Conservation (phyloP, 1,139 yeast genomes). For the Suhomyces maxii region DNA sequence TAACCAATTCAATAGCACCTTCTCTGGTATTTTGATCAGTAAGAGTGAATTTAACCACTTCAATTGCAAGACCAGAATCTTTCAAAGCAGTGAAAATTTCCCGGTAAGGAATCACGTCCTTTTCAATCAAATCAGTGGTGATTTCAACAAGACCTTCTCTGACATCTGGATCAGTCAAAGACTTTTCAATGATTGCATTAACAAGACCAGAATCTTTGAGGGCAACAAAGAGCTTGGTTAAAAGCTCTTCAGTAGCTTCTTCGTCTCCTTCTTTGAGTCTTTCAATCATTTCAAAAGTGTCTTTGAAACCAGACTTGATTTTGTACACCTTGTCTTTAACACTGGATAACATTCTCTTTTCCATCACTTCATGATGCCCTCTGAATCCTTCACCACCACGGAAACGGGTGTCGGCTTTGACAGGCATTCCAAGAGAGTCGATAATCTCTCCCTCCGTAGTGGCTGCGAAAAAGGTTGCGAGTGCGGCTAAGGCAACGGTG, state of each 20-base stretch:
- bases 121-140: conserved; percentile 27
- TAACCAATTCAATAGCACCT: conserved; percentile 29
- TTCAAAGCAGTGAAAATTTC: conserved; percentile 34
- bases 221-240: conserved; percentile 25
- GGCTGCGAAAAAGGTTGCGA: conserved; percentile 3
- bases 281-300: conserved; percentile 1
- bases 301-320: conserved; percentile 1
- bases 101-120: conserved; percentile 35
- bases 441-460: background rate
- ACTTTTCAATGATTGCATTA: conserved; percentile 26
- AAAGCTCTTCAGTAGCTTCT: conserved; percentile 19
- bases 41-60: conserved; percentile 26
- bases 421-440: background rate
- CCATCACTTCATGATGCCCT: background rate
- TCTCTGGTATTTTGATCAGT: conserved; percentile 32
- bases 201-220: conserved; percentile 35
- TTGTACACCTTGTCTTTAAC: background rate
- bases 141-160: conserved; percentile 27
- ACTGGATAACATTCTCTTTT: background rate
- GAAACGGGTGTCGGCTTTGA: background rate
- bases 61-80: conserved; percentile 34
- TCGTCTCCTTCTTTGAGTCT: conserved; percentile 2
- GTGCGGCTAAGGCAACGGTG: background rate
- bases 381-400: background rate
- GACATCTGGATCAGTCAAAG: conserved; percentile 33